Base-by-base conservation (phyloP, 2,329 filamentous ascomycete genomes). In the Xylariaceae sp. region DNA sequence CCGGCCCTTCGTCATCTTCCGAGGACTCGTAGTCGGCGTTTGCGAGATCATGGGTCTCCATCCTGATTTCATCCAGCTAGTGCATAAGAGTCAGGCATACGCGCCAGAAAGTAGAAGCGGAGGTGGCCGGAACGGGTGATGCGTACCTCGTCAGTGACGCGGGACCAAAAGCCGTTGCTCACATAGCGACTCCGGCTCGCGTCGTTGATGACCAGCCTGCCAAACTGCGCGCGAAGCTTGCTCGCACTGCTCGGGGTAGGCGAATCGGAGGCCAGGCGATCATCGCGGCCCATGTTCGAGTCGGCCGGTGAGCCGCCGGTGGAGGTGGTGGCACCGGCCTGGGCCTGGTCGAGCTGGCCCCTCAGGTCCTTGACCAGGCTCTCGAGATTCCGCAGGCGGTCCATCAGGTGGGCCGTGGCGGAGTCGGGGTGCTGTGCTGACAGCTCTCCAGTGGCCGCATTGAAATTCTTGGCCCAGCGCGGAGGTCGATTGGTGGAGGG, bases 121-220 rank as follows among this genome's bases (percentile, higher is more conserved):
- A 3, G 6, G 23, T 55, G 18, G 57, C 37, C 42, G 56, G 13
- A 58, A 15, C 1, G 37, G 17, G 52, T n/a, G 13, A 5, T 8
- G 10, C 72, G 49, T 71, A 82, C 80, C 75, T 83, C 82, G 51
- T 83, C 80, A 55, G 78, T 80, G n/a, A 84, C 75, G 0, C 76
- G 76, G 2, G 80, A 80, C 81, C 81, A 84, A 64, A 84, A 83
- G 11, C 77, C 77, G 61, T 74, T 82, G 58, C 78, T 78, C 9
- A 83, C 70, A 65, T 83, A 83, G 11, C 76, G 75, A 44, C 74
- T 78, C 10, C 68, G 71, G 4, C 67, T 75, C 6, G 70, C 64
- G 65, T 81, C 78, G 34, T 76, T 71, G 1, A 81, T 65, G 2
- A 82, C 76, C 45, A 83, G 65, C 51, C 79, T 73, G 1, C 80